These are phyloP conservation scores for Rosa hybrid DNA, from an alignment of 331 rosid species.

Conservation along the genomic window DNA sequence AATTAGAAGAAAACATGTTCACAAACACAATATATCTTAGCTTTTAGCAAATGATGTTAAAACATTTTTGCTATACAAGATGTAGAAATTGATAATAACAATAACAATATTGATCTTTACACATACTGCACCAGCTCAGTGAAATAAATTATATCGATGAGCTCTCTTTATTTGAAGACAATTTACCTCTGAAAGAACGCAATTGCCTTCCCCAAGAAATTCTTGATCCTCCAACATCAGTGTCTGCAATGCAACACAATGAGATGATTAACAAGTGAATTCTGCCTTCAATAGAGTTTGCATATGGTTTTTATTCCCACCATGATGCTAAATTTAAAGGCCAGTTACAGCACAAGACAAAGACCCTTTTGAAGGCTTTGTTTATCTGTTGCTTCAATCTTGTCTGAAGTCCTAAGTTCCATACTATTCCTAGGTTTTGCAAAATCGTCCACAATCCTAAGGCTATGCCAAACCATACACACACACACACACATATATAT, in stretches of 20 bases:
- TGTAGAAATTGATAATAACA: background rate
- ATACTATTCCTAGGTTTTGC: background rate
- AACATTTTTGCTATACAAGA: background rate
- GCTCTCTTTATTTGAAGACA: background rate
- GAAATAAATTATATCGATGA: background rate
- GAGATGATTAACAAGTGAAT: conserved; percentile 7
- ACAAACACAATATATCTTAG: background rate
- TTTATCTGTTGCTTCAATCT: background rate
- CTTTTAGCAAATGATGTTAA: background rate
- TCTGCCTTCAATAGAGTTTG: background rate
- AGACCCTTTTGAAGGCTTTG: background rate
- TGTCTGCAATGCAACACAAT: conserved; percentile 40
- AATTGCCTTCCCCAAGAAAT: conserved; percentile 74
- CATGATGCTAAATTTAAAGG: background rate
- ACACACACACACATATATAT: background rate
- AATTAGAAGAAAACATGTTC: conserved; percentile 5
- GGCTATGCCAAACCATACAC: background rate
- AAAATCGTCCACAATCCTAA: background rate
- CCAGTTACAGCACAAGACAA: background rate
- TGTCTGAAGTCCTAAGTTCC: background rate
- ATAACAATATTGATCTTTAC: background rate
- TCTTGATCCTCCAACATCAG: conserved; percentile 73
- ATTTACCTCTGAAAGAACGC: conserved; percentile 78
- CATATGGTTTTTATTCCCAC: background rate
- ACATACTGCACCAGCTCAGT: background rate